Conservation (phyloP, 139 green algal species). For the Tetratostichococcus sp. region DNA sequence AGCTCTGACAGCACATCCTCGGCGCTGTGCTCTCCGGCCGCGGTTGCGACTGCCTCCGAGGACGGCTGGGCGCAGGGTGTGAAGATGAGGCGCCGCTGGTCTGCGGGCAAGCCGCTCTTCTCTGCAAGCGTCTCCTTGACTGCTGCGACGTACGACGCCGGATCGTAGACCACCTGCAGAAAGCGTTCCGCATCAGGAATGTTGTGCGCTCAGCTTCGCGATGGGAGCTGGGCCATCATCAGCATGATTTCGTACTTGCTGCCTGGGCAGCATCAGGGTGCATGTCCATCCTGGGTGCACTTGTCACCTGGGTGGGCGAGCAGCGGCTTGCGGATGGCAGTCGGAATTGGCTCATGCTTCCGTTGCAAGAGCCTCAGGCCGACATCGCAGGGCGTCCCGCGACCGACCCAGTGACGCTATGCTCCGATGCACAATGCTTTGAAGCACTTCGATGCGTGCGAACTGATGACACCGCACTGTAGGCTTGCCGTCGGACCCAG, state of each 20-base stretch:
- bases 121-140: neutral
- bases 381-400: too few species aligned
- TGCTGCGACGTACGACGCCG: neutral
- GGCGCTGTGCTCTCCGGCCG: neutral
- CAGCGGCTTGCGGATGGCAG: neutral
- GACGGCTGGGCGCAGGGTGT: neutral
- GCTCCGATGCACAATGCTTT: too few species aligned
- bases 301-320: neutral
- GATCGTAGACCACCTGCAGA: constrained; percentile 8
- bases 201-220: too few species aligned
- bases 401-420: too few species aligned
- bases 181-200: too few species aligned
- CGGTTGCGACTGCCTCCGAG: too few species aligned
- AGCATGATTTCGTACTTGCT: too few species aligned
- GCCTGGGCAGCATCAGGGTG: neutral
- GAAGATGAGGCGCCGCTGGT: constrained; percentile 15
- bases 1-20: constrained; percentile 8
- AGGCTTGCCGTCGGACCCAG: too few species aligned
- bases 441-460: too few species aligned
- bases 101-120: constrained; percentile 1
- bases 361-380: neutral
- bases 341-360: neutral
- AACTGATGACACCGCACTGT: too few species aligned
- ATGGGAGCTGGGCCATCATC: too few species aligned
- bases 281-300: neutral